Base-by-base conservation (phyloP, 768 basidiomycete genomes). In the Leccinum imitatum region DNA sequence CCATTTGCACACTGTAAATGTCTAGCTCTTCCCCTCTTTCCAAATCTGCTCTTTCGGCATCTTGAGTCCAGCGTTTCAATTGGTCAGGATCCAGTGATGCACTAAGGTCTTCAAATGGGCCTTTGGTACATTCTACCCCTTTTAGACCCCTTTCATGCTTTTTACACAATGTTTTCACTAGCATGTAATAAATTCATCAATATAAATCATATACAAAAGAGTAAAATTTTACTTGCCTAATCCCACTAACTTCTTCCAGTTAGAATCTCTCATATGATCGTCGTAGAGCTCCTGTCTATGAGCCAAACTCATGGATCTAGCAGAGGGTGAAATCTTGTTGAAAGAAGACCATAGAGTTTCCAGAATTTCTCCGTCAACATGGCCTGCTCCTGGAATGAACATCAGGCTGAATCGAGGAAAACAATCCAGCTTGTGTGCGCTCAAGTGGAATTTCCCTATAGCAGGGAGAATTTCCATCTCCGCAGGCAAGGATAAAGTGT, bases 331-430 rank as follows among this genome's bases (percentile, higher is more conserved):
- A 0, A 73, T 64, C 2, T 69, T 60, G 39, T 78, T 77, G 0
- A 77, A 57, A 0, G 58, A 25, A 0, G 67, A 59, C 76, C 75
- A 78, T 0, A 78, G 44, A 0, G 72, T 73, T 37, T 77, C 75
- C 6, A 78, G 27, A 4, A 77, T 74, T 50, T 77, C 72, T 0
- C 74, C 72, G 44, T 75, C 71, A 0, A 74, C 44, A 9, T 72
- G 61, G 0, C 73, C 71, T 1, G 62, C 65, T 0, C 76, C 76
- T 17, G 19, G n/a, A 9, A 2, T 46, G 50, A 10, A 78, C 58
- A 59, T 47, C 0, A 55, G 25, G 4, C 33, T 67, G 23, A 68
- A 78, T 0, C 67, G 41, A 4, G 67, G 51, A 9, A 69, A 60
- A 53, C 74, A 76, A 0, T 55, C 23, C 0, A 63, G 58, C 25